Conservation (phyloP, 2,329 filamentous ascomycete species). For the Cladophialophora psammophila region DNA sequence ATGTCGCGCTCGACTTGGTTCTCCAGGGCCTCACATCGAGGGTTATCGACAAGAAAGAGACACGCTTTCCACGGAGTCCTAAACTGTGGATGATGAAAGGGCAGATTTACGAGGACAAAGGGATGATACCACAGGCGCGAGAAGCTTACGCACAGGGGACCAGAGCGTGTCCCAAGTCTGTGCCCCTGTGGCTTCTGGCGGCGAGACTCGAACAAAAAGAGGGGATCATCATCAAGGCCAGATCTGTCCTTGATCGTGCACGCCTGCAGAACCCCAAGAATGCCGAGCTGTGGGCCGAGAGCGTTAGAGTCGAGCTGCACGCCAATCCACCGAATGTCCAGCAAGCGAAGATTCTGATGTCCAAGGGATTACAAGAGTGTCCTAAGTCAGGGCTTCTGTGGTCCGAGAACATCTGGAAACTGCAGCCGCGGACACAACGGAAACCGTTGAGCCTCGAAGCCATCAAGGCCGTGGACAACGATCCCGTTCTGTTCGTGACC, state of each 20-base stretch:
- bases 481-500: conserved; percentile 85
- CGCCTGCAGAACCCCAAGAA: conserved; percentile 86
- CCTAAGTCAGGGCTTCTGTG: conserved; percentile 87
- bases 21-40: conserved; percentile 68
- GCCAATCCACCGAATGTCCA: conserved; percentile 72
- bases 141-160: conserved; percentile 90
- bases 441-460: conserved; percentile 91
- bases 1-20: conserved; percentile 84
- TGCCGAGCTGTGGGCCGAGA: conserved; percentile 86
- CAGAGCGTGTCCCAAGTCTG: conserved; percentile 81
- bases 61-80: conserved; percentile 81
- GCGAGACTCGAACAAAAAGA: conserved; percentile 84
- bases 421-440: conserved; percentile 89
- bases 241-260: conserved; percentile 90
- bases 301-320: conserved; percentile 89
- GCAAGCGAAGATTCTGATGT: conserved; percentile 92
- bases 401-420: conserved; percentile 93
- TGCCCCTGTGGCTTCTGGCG: conserved; percentile 89
- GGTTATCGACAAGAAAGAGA: conserved; percentile 56
- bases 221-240: conserved; percentile 86
- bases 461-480: conserved; percentile 95
- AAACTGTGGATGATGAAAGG: conserved; percentile 99
- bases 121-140: conserved; percentile 80
- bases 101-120: conserved; percentile 89
- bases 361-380: conserved; percentile 88